These are phyloP conservation scores for Claviceps africana DNA, from an alignment of 2,329 filamentous ascomycete genomes.

Conservation along the genomic window DNA sequence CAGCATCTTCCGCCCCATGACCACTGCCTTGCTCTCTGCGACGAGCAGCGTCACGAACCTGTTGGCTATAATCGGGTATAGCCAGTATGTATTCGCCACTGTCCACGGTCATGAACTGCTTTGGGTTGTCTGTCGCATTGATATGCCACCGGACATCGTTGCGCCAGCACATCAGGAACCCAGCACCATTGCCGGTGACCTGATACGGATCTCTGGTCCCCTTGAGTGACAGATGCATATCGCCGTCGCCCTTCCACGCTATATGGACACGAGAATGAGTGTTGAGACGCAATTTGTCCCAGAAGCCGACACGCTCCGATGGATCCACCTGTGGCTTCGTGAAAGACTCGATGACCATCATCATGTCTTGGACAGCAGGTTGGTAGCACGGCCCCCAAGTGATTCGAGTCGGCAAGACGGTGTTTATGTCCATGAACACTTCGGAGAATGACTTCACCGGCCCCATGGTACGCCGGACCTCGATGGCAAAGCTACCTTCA, in stretches of 20 bases:
- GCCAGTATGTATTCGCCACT: constrained; percentile 92
- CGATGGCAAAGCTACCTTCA: constrained; percentile 60
- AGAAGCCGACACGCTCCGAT: constrained; percentile 89
- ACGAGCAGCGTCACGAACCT: constrained; percentile 54
- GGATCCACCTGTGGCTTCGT: constrained; percentile 90
- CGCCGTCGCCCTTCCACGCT: constrained; percentile 88
- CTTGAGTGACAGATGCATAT: constrained; percentile 87
- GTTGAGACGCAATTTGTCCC: constrained; percentile 92
- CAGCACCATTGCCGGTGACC: constrained; percentile 82
- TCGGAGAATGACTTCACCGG: constrained; percentile 95
- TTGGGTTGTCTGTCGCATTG: constrained; percentile 72
- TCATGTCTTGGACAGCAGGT: constrained; percentile 96
- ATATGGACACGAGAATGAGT: constrained; percentile 86
- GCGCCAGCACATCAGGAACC: constrained; percentile 97
- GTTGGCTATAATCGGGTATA: constrained; percentile 81
- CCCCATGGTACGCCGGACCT: constrained; percentile 80
- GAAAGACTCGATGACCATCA: constrained; percentile 97
- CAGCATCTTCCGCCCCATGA: constrained; percentile 46
- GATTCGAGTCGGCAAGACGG: constrained; percentile 76
- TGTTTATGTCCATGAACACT: constrained; percentile 85
- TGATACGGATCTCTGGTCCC: constrained; percentile 85
- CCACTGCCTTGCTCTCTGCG: constrained; percentile 41
- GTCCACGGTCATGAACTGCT: constrained; percentile 87
- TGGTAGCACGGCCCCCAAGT: constrained; percentile 98
- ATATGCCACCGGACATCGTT: constrained; percentile 84